These are phyloP conservation scores for Trichocladium antarcticum DNA, from an alignment of 495 filamentous ascomycete genomes.

Conservation along the genomic window DNA sequence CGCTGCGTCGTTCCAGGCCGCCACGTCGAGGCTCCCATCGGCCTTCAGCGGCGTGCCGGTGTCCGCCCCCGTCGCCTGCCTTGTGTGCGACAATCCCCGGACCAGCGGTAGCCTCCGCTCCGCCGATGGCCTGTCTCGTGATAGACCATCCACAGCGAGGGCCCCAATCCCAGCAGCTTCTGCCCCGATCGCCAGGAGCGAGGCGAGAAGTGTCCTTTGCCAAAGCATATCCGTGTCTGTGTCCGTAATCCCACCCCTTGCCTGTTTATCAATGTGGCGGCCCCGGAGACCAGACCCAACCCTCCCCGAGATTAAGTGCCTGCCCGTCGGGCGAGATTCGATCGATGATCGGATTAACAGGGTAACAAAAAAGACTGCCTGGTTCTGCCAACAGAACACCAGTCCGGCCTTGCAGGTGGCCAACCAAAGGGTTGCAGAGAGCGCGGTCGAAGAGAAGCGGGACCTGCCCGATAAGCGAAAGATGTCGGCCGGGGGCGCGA, in stretches of 20 bases:
- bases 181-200: conserved; percentile 21
- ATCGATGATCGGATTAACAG: background rate
- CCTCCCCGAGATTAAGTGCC: conserved; percentile 4
- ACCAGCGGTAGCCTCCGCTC: conserved; percentile 18
- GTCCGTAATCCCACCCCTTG: conserved; percentile 12
- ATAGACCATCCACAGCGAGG: conserved; percentile 21
- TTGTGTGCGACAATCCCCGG: conserved; percentile 12
- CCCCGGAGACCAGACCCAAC: background rate
- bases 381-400: background rate
- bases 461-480: conserved; percentile 24
- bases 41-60: conserved; percentile 17
- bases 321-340: conserved; percentile 5
- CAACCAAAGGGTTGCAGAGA: conserved; percentile 3
- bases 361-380: background rate
- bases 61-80: conserved; percentile 7
- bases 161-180: conserved; percentile 20
- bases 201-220: conserved; percentile 19
- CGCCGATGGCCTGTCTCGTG: conserved; percentile 11
- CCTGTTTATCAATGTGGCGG: conserved; percentile 7
- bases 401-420: background rate
- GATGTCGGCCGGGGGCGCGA: background rate
- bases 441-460: conserved; percentile 17
- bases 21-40: conserved; percentile 31
- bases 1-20: conserved; percentile 43
- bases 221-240: conserved; percentile 21